phyloP scores from a whole-genome alignment of 2,329 filamentous ascomycete species.

The Lachnellula arida region DNA sequence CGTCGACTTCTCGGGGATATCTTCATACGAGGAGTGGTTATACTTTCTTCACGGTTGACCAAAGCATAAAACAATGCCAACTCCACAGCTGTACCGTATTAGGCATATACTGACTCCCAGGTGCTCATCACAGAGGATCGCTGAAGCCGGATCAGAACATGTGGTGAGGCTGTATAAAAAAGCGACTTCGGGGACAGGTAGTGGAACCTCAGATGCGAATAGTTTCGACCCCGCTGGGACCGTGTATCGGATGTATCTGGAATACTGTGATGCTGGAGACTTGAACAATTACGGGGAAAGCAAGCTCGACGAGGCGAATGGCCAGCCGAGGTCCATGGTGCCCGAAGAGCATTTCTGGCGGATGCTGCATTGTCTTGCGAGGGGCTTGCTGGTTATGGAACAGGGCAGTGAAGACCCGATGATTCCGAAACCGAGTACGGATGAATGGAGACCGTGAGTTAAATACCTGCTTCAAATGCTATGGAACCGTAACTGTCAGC shows the following conservation, averaged over 20 bases:
- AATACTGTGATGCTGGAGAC: not conserved
- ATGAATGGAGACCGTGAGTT: not conserved
- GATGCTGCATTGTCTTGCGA: conserved; percentile 10
- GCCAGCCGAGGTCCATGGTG: too few species aligned
- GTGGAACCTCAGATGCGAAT: too few species aligned
- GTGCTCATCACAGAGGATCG: not conserved
- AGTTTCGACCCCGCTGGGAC: too few species aligned
- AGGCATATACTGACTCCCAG: too few species aligned
- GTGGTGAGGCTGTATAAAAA: too few species aligned
- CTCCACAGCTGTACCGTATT: too few species aligned
- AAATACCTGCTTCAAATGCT: not conserved
- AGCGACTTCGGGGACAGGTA: too few species aligned
- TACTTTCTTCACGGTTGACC: too few species aligned
- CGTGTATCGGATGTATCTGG: not conserved
- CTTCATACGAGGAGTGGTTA: too few species aligned
- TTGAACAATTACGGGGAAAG: not conserved
- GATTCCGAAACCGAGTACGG: not conserved
- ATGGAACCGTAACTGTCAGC: not conserved
- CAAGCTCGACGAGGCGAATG: not conserved
- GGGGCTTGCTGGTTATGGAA: conserved; percentile 3
- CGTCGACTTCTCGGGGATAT: too few species aligned
- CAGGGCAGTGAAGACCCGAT: conserved; percentile 4
- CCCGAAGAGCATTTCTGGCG: conserved; percentile 13
- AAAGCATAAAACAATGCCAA: too few species aligned
- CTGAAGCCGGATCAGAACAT: not conserved